Percentiles rank a stretch among this genome's conserved stretches.
Evolutionary conservation across 306 rosid species (phyloP).

Genomic region (Biancaea sappan): DNA sequence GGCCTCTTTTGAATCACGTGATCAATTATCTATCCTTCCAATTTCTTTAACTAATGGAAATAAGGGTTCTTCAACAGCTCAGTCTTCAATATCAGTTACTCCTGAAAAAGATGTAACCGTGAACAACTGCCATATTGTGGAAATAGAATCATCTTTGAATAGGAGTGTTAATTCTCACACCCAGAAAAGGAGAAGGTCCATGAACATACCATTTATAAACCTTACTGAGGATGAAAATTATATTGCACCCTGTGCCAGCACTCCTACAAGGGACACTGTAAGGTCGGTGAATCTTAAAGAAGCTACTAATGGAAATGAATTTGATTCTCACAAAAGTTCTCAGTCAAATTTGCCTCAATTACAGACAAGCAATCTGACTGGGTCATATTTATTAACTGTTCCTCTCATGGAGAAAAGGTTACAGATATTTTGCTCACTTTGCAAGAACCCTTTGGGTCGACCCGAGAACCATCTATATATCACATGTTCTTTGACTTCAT

Average conservation of each 20-base stretch:
- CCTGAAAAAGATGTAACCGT: constrained; percentile 55
- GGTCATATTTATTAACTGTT: constrained; percentile 41
- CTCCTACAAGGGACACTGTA: constrained; percentile 36
- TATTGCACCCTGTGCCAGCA: constrained; percentile 43
- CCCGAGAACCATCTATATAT: constrained; percentile 63
- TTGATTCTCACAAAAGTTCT: constrained; percentile 36
- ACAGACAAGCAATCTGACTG: constrained; percentile 29
- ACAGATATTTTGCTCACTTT: constrained; percentile 65
- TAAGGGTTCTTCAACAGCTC: constrained; percentile 44
- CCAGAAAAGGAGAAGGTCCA: constrained; percentile 70
- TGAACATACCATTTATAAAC: constrained; percentile 41
- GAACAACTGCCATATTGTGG: constrained; percentile 42
- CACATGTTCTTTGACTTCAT: constrained; percentile 57
- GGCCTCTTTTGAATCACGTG: constrained; percentile 48
- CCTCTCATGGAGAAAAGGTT: constrained; percentile 54
- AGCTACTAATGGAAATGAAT: constrained; percentile 48
- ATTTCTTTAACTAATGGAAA: constrained; percentile 32
- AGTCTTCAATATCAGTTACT: constrained; percentile 48
- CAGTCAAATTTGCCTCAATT: constrained; percentile 42
- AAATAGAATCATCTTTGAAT: constrained; percentile 64
- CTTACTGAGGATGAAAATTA: constrained; percentile 50
- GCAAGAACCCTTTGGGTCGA: constrained; percentile 78
- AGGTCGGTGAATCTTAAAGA: constrained; percentile 40
- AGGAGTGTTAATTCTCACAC: constrained; percentile 82
- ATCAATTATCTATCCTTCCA: constrained; percentile 41